phyloP scores from a whole-genome alignment of 2,329 filamentous ascomycete species.

The Diaporthe amygdali region DNA sequence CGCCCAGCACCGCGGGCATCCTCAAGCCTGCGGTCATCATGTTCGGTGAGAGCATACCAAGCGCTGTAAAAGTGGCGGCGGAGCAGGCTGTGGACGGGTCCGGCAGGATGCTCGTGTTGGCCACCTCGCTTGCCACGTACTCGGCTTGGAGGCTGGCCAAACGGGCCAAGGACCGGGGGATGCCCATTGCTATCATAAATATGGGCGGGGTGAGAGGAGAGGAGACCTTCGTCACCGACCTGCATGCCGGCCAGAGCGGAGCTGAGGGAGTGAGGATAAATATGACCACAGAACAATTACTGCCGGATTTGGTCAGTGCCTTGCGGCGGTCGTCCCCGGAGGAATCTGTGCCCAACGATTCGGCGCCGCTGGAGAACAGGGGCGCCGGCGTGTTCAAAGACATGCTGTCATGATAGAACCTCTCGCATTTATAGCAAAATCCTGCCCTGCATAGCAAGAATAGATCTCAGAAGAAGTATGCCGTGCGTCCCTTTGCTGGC shows the following conservation, averaged over 20 bases:
- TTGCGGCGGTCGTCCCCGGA: slow-evolving; percentile 41
- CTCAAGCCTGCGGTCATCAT: slow-evolving; percentile 94
- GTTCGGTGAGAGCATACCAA: slow-evolving; percentile 89
- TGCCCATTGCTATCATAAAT: slow-evolving; percentile 88
- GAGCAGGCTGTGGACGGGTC: slow-evolving; percentile 82
- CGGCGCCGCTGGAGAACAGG: slow-evolving; percentile 30
- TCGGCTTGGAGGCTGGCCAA: slow-evolving; percentile 92
- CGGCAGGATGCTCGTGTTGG: slow-evolving; percentile 77
- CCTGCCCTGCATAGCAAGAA: slow-evolving; percentile 25
- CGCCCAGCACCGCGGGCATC: slow-evolving; percentile 73
- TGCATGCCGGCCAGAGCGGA: slow-evolving; percentile 58
- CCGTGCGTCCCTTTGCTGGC: slow-evolving; percentile 38
- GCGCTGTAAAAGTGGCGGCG: slow-evolving; percentile 72
- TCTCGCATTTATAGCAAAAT: slow-evolving; percentile 25
- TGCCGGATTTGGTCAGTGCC: slow-evolving; percentile 61
- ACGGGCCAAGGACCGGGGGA: slow-evolving; percentile 78
- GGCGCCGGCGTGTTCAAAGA: slow-evolving; percentile 57
- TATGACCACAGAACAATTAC: slow-evolving; percentile 59
- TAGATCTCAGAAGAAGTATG: slow-evolving; percentile 55
- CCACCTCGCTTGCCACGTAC: slow-evolving; percentile 92
- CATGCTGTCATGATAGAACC: slow-evolving; percentile 57
- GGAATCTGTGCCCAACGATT: not conserved
- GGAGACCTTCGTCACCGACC: slow-evolving; percentile 68
- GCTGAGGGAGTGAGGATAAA: slow-evolving; percentile 61
- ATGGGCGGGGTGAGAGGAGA: slow-evolving; percentile 84